Base-by-base conservation (phyloP, 1,139 yeast species). In the Spencermartinsiella ligniputridi region DNA sequence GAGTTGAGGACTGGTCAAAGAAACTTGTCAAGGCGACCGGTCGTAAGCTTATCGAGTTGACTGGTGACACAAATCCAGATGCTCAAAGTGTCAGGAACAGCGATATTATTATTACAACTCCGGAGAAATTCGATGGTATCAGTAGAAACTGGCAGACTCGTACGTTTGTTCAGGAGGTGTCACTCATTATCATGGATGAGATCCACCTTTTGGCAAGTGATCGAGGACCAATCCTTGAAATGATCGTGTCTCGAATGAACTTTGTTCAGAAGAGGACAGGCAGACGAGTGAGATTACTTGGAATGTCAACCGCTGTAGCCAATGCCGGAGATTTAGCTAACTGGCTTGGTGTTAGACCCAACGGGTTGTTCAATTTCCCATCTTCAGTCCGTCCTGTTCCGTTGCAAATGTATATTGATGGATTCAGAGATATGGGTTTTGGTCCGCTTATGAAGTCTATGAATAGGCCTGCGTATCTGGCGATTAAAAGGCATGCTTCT, bases 181-280 rank as follows among this genome's bases (percentile, higher is more conserved):
- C 97, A 0, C 71, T 94, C 49, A 90, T 94, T 20, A 88, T 94
- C 33, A 90, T 94, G 97, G 99, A 94, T 71, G 98, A 94, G 69
- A 89, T 94, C 52, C 99, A 94, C 71, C 71, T 94, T 52, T 76
- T 94, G 55, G 98, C 98, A 2, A 86, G 96, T 70, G 98, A 92
- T 61, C 82, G 98, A 67, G 98, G 98, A 52, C 97, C 98, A 2
- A 90, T 92, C 66, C 72, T 94, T 59, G 99, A 94, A 62, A 92
- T 92, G 92, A 92, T 94, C 75, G 99, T 94, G 13, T 87, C 96
- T 69, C 86, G 99, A 68, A 87, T 94, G 96, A 90, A 92, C 61
- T 88, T 85, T 60, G 83, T 90, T 49, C 79, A 94, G 0, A 76
- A 87, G 0, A 83, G 78, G 54, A 88, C 95, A 0, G 76, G 79